Base-by-base conservation (phyloP, 1,284 basidiomycete species). In the Austroboletus rostrupii region DNA sequence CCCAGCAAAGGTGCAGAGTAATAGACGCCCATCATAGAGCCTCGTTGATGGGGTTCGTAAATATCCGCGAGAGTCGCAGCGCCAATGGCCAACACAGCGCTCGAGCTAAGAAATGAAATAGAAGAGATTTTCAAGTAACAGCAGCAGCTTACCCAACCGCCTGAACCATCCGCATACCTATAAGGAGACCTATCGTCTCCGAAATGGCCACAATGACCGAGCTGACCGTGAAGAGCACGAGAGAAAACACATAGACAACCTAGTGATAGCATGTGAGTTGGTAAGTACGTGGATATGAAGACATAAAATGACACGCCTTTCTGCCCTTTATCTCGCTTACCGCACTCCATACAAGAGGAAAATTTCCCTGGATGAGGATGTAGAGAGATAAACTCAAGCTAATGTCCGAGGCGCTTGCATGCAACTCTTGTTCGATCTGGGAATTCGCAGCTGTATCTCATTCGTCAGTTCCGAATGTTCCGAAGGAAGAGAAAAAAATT, bases 31-130 rank as follows among this genome's bases (percentile, higher is more conserved):
- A 91, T 85, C 76, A 80, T 90, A 2, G 79, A 79, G 1, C 92
- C 92, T 26, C 92, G 75, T 59, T 92, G 85, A 45, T 80, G 73
- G 0, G 87, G 80, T 41, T 93, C 90, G 58, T 83, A 92, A 28
- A 92, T 86, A 61, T 92, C 90, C 7, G 87, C 87, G 2, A 95
- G 72, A 2, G 87, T 88, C 5, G 88, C 90, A 1, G 90, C 90
- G 5, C 91, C 92, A 38, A 92, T 80, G 0, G 85, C 69, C 11
- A 90, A 77, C 10, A 92, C 87, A 0, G 90, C 85, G 44, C 85
- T 83, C 6, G 85, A 83, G 13, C 88, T 90, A 50, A 3, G 49
- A 21, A 44, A 42, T 21, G 35, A 16, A 11, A 46, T 17, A 4
- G n/a, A 7, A 2, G 28, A 23, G n/a, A n/a, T n/a, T n/a, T n/a